A percentile compares a stretch with the other conserved stretches of the same genome.
Evolutionary conservation across 371 early-diverging fungal genomes (phyloP).

Genomic region (Mortierella sp.): DNA sequence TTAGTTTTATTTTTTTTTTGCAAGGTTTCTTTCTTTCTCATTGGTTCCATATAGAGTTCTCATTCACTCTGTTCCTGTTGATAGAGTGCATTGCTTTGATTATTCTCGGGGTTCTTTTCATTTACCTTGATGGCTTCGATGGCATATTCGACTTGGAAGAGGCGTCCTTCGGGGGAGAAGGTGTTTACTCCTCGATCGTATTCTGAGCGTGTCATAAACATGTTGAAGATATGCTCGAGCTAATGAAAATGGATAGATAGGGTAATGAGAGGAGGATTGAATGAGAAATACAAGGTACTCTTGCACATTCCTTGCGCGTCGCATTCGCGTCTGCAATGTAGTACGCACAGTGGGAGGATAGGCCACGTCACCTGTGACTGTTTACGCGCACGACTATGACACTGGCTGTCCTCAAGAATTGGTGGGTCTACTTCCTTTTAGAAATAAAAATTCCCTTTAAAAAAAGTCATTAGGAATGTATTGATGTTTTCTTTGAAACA

Average conservation of each 20-base stretch:
- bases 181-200: conserved; percentile 99
- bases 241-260: background rate
- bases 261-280: conserved; percentile 1
- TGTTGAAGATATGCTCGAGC: conserved; percentile 29
- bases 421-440: no score
- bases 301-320: conserved; percentile 9
- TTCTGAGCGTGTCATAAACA: conserved; percentile 89
- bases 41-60: background rate
- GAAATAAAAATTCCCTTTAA: no score
- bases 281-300: background rate
- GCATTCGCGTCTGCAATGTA: conserved; percentile 8
- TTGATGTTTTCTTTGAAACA: no score
- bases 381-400: no score
- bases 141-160: conserved; percentile 99
- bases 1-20: background rate
- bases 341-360: background rate
- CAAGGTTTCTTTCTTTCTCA: background rate
- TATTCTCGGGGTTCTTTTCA: background rate
- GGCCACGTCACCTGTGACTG: conserved; percentile 26
- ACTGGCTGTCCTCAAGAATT: no score
- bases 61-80: background rate
- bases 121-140: conserved; percentile 98
- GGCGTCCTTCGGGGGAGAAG: conserved; percentile 98
- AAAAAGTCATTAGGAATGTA: no score
- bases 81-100: background rate